A percentile compares a stretch with the other conserved stretches of the same genome.
These are phyloP conservation scores for Cyclotella cryptica DNA, from an alignment of 108 stramenopile species.

Conservation along the genomic window DNA sequence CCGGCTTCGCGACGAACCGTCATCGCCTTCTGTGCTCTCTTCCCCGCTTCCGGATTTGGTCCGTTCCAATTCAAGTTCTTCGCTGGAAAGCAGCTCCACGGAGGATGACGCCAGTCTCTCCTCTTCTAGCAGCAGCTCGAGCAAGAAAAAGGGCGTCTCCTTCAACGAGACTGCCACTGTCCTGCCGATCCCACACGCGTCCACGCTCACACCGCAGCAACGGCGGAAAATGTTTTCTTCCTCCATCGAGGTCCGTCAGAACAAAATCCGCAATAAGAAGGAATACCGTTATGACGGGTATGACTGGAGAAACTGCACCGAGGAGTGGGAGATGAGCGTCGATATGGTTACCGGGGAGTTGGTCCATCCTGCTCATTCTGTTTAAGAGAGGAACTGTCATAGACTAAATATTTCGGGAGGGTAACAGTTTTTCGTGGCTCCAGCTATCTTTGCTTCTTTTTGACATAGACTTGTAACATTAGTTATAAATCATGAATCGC, in stretches of 20 bases:
- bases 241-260: slow-evolving; percentile 28
- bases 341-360: slow-evolving; percentile 43
- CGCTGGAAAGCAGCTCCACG: slow-evolving; percentile 24
- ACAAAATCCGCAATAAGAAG: slow-evolving; percentile 45
- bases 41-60: slow-evolving; percentile 13
- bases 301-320: slow-evolving; percentile 48
- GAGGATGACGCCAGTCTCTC: slow-evolving; percentile 14
- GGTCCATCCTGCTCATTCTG: slow-evolving; percentile 39
- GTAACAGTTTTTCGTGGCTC: background rate
- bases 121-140: slow-evolving; percentile 12
- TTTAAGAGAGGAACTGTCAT: background rate
- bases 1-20: slow-evolving; percentile 1
- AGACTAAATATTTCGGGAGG: background rate
- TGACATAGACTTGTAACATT: slow-evolving; percentile 10
- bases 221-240: slow-evolving; percentile 40
- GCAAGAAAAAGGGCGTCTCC: slow-evolving; percentile 32
- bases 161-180: slow-evolving; percentile 29
- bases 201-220: slow-evolving; percentile 24
- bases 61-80: slow-evolving; percentile 13
- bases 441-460: background rate
- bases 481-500: background rate
- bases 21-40: background rate
- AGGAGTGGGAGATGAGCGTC: slow-evolving; percentile 54
- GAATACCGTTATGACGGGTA: slow-evolving; percentile 43
- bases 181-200: slow-evolving; percentile 40